phyloP scores from a whole-genome alignment of 345 rosid genomes.

The Pugionium cornutum region DNA sequence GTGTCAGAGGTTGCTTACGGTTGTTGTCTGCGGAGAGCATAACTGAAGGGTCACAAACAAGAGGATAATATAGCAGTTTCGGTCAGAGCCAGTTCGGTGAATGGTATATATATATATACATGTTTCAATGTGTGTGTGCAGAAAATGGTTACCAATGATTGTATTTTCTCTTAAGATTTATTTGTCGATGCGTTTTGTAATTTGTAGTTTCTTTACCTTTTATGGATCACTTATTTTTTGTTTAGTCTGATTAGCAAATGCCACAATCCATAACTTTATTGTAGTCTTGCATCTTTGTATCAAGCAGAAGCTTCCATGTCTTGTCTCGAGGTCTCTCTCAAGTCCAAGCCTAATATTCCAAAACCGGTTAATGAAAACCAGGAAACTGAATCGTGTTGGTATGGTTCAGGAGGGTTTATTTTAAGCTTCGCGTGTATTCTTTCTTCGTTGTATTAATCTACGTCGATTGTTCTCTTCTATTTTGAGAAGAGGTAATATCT shows the following conservation, averaged over 20 bases:
- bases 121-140: slow-evolving; percentile 22
- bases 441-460: not conserved
- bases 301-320: no score
- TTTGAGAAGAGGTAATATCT: not conserved
- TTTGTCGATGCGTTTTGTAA: slow-evolving; percentile 29
- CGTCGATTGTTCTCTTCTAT: not conserved
- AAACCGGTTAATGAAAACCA: slow-evolving; percentile 11
- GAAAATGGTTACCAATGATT: slow-evolving; percentile 1
- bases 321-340: no score
- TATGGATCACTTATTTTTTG: no score
- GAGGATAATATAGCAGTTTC: slow-evolving; percentile 18
- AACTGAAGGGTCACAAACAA: slow-evolving; percentile 2
- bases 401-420: not conserved
- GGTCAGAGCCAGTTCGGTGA: slow-evolving; percentile 24
- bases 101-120: slow-evolving; percentile 21
- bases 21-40: slow-evolving; percentile 32
- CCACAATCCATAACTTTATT: no score
- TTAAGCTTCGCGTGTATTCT: not conserved
- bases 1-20: slow-evolving; percentile 13
- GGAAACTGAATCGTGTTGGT: not conserved
- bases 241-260: no score
- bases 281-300: no score
- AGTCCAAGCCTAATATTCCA: not conserved
- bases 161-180: not conserved
- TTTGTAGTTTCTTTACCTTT: not conserved